A percentile compares a stretch with the other conserved stretches of the same genome.
Evolutionary conservation across 208 protist species (phyloP).

Genomic region (Leishmania tropica): DNA sequence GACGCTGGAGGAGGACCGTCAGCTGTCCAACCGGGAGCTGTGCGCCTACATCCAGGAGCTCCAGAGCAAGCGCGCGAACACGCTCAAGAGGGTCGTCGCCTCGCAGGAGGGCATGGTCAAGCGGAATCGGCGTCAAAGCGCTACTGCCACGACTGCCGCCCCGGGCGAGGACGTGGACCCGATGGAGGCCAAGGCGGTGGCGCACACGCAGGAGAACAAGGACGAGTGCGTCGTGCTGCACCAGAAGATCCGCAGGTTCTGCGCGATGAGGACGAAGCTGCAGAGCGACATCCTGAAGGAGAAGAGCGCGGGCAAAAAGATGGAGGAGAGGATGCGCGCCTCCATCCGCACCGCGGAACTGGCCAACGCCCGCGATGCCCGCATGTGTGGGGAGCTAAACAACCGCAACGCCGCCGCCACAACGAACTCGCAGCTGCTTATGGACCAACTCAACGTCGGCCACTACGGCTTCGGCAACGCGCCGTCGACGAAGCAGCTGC

Average conservation of each 20-base stretch:
- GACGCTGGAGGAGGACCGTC: slow-evolving; percentile 53
- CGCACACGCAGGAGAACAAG: slow-evolving; percentile 50
- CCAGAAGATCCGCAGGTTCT: slow-evolving; percentile 65
- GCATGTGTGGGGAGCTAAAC: slow-evolving; percentile 73
- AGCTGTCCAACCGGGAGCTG: slow-evolving; percentile 69
- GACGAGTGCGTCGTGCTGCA: slow-evolving; percentile 29
- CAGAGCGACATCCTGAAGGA: slow-evolving; percentile 50
- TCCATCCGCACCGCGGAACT: slow-evolving; percentile 55
- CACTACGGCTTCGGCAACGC: slow-evolving; percentile 78
- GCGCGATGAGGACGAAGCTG: slow-evolving; percentile 68
- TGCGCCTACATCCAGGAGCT: slow-evolving; percentile 68
- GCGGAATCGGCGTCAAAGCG: slow-evolving; percentile 4
- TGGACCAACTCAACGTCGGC: slow-evolving; percentile 76
- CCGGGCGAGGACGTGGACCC: slow-evolving; percentile 34
- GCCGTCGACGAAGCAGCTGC: slow-evolving; percentile 55
- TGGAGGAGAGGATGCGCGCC: slow-evolving; percentile 44
- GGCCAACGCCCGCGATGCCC: slow-evolving; percentile 59
- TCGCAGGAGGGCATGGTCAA: slow-evolving; percentile 48
- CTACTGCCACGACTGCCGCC: slow-evolving; percentile 1
- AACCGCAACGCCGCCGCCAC: slow-evolving; percentile 64
- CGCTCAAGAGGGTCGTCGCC: slow-evolving; percentile 44
- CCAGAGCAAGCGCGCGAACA: slow-evolving; percentile 52
- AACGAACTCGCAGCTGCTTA: slow-evolving; percentile 65
- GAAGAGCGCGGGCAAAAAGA: slow-evolving; percentile 40
- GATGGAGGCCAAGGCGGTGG: slow-evolving; percentile 38